phyloP scores from a whole-genome alignment of 2,329 filamentous ascomycete species.

The Aspergillus sp. region DNA sequence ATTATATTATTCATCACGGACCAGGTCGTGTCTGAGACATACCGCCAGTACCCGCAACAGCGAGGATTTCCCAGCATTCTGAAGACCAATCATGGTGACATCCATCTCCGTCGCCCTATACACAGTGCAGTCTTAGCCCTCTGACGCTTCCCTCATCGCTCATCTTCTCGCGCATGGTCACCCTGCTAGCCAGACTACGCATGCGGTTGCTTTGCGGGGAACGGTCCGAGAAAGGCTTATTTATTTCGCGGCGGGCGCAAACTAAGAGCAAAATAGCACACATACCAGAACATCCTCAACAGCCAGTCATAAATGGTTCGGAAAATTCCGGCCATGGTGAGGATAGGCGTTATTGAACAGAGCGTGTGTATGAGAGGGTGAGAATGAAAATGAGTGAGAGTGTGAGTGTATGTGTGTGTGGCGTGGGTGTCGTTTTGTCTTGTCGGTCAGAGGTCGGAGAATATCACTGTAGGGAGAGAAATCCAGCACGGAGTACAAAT shows the following conservation, averaged over 20 bases:
- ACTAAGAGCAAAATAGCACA: constrained; percentile 20
- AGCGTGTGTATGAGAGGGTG: too few species aligned
- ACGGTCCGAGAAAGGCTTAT: constrained; percentile 23
- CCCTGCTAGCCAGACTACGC: not conserved
- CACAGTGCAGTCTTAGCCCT: constrained; percentile 7
- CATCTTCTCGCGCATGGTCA: not conserved
- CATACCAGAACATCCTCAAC: constrained; percentile 91
- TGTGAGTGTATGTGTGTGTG: not conserved
- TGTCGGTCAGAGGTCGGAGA: not conserved
- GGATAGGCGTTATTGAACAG: too few species aligned
- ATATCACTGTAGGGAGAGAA: not conserved
- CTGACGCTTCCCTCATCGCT: not conserved
- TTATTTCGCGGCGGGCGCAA: constrained; percentile 13
- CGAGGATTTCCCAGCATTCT: constrained; percentile 97
- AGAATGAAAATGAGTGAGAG: too few species aligned
- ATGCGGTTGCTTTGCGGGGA: constrained; percentile 18
- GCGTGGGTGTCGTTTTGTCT: not conserved
- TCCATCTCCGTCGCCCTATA: constrained; percentile 97
- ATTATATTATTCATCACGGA: constrained; percentile 4
- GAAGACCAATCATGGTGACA: constrained; percentile 96
- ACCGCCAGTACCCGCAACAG: constrained; percentile 89
- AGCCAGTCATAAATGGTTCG: constrained; percentile 97
- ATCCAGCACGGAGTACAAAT: not conserved
- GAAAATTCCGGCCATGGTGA: constrained; percentile 80
- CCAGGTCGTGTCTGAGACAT: constrained; percentile 39